Evolutionary conservation across 768 basidiomycete genomes (phyloP).

Genomic region (Megacollybia marginata): DNA sequence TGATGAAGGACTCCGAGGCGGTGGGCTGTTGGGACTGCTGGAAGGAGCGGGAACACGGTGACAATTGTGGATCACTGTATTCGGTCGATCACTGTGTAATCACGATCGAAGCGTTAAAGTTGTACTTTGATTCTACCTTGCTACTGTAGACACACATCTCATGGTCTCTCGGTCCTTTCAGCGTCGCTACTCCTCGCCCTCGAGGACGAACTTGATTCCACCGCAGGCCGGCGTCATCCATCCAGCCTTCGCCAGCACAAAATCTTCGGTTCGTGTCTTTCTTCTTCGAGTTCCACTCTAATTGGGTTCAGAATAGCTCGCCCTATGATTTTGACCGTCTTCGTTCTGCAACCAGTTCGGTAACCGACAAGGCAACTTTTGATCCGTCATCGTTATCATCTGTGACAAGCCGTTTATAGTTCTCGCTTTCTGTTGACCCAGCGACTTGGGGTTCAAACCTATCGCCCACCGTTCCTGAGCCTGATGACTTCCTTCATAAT

Average conservation of each 20-base stretch:
- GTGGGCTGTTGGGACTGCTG: constrained; percentile 39
- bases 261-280: background rate
- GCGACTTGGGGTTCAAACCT: constrained; percentile 65
- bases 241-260: constrained; percentile 9
- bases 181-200: too few species aligned
- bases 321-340: constrained; percentile 28
- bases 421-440: constrained; percentile 69
- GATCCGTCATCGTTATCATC: too few species aligned
- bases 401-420: constrained; percentile 30
- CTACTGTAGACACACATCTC: too few species aligned
- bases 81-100: too few species aligned
- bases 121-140: too few species aligned
- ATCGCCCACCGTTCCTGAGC: constrained; percentile 46
- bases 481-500: constrained; percentile 69
- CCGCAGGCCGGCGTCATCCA: constrained; percentile 35
- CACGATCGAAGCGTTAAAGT: too few species aligned
- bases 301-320: constrained; percentile 27
- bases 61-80: too few species aligned
- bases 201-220: constrained; percentile 26
- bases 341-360: constrained; percentile 29
- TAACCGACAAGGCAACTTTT: constrained; percentile 49
- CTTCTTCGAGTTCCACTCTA: background rate
- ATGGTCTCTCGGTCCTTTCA: too few species aligned
- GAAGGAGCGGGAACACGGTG: constrained; percentile 38
- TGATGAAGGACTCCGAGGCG: constrained; percentile 9